Base-by-base conservation (phyloP, 495 filamentous ascomycete genomes). In the Echria macrotheca region DNA sequence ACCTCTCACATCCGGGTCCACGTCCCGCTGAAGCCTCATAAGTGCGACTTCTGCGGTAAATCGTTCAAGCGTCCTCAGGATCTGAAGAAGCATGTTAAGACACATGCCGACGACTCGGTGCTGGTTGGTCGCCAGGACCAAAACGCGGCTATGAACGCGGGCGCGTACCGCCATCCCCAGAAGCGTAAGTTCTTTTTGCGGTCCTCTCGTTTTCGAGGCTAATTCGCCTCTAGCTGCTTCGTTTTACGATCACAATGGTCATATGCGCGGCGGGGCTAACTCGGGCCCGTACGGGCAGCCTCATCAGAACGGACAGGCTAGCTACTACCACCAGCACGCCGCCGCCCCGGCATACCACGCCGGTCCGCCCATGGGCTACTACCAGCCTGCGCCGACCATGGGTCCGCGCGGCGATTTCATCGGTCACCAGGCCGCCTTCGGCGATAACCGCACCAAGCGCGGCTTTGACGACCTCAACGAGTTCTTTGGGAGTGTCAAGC, bases 21-120 rank as follows among this genome's bases (percentile, higher is more conserved):
- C 65, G 93, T 99, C 4, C 94, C 94, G 9, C 73, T 97, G 41
- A 97, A 97, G 76, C 94, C 94, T 32, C 93, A 99, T 72, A 95
- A 95, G 67, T 99, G 94, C 63, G 90, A 95, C 59, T 95, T 95
- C 68, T 99, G 94, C 63, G 87, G 88, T 58, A 99, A 99, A 76
- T 88, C 90, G 6, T 99, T 99, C 79, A 99, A 99, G 79, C 87
- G 94, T 12, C 94, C 94, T 21, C 93, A 99, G 69, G 94, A 99
- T 73, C 65, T 99, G 52, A 97, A 97, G 80, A 99, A 99, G 73
- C 94, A 99, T 68, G 91, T 97, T 66, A 97, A 97, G 80, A 98
- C 94, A n/a, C 93, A 99, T 68, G 93, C 93, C 50, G 93, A 99
- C 64, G 93, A 99, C 69, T 94, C 90, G 33, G 89, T 95, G 41